Evolutionary conservation across 1,284 basidiomycete genomes (phyloP).

Genomic region (Agaricales sp.): DNA sequence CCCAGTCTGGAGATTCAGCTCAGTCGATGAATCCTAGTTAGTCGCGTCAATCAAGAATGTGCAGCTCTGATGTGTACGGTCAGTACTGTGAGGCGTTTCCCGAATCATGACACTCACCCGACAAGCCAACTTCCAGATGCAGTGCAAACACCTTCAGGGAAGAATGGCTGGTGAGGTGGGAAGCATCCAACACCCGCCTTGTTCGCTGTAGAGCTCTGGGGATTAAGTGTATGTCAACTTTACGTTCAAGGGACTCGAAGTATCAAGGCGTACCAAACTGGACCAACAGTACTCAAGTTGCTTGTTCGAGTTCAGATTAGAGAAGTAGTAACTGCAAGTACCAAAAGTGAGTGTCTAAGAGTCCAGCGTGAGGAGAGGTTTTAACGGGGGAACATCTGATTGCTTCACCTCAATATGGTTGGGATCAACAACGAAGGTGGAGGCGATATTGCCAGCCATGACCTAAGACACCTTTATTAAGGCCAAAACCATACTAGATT

Average conservation of each 20-base stretch:
- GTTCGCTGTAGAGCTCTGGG: not conserved
- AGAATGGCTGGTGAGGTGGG: not conserved
- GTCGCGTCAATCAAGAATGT: too few relatives aligned
- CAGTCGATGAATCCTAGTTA: too few relatives aligned
- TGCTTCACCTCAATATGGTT: not conserved
- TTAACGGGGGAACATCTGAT: too few relatives aligned
- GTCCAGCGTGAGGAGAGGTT: not conserved
- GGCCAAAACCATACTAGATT: not conserved
- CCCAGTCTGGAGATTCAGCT: too few relatives aligned
- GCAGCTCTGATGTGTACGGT: not conserved
- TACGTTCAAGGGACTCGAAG: too few relatives aligned
- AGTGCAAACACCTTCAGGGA: not conserved
- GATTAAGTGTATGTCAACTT: too few relatives aligned
- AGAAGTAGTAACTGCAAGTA: not conserved
- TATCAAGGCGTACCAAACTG: too few relatives aligned
- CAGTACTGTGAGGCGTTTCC: not conserved
- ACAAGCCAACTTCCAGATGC: not conserved
- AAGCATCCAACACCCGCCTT: not conserved
- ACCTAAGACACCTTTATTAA: not conserved
- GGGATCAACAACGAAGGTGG: not conserved
- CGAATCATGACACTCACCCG: not conserved
- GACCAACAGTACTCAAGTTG: not conserved
- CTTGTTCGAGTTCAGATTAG: not conserved
- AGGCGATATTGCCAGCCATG: not conserved
- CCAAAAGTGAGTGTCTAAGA: not conserved